Conservation (phyloP, 345 rosid species). For the Cardamine occulta region DNA sequence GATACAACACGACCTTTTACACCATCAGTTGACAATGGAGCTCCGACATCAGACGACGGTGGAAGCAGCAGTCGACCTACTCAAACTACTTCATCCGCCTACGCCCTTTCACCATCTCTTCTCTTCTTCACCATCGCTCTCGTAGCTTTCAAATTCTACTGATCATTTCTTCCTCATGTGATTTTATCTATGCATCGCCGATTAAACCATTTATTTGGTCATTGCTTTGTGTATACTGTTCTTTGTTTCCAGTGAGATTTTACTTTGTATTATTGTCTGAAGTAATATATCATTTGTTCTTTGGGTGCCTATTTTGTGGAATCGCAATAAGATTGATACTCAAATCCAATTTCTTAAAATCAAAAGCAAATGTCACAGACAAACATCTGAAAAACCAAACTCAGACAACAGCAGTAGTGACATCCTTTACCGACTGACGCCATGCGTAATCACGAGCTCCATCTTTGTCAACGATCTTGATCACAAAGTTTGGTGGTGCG, state of each 20-base stretch:
- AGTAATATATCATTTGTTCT: conserved; percentile 9
- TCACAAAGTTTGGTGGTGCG: conserved; percentile 94
- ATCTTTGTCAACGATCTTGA: conserved; percentile 94
- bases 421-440: conserved; percentile 80
- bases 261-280: conserved; percentile 12
- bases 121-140: conserved; percentile 53
- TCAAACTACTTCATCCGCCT: conserved; percentile 59
- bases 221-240: conserved; percentile 12
- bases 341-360: conserved; percentile 9
- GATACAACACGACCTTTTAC: conserved; percentile 54
- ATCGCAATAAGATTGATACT: conserved; percentile 6
- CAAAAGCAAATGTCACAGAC: conserved; percentile 28
- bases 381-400: conserved; percentile 38
- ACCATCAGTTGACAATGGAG: conserved; percentile 46
- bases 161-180: conserved; percentile 36
- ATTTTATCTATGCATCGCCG: conserved; percentile 10
- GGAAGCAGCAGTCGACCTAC: conserved; percentile 54
- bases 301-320: neutral
- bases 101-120: conserved; percentile 53
- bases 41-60: conserved; percentile 55
- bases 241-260: conserved; percentile 32
- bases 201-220: conserved; percentile 26
- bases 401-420: conserved; percentile 43
- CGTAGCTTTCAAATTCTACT: conserved; percentile 47
- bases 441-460: conserved; percentile 89